These are phyloP conservation scores for Penicillium canescens DNA, from an alignment of 495 filamentous ascomycete genomes.

Conservation along the genomic window DNA sequence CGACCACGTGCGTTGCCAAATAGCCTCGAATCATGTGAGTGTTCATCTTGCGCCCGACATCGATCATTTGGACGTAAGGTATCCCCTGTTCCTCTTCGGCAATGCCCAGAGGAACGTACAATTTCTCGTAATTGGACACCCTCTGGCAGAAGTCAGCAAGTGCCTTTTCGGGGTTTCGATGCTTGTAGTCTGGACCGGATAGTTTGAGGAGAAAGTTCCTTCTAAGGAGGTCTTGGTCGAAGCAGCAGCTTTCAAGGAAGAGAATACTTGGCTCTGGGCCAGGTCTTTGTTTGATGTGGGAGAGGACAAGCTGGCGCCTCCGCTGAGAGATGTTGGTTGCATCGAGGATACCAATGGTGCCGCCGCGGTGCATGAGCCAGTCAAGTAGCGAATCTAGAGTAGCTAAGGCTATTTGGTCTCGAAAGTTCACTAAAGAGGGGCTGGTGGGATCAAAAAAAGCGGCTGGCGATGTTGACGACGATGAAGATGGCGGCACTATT, in stretches of 20 bases:
- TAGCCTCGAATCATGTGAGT: conserved; percentile 89
- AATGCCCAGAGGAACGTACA: conserved; percentile 86
- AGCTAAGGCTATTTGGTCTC: conserved; percentile 88
- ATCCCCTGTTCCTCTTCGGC: conserved; percentile 89
- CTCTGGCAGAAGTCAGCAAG: conserved; percentile 90
- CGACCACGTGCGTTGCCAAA: conserved; percentile 83
- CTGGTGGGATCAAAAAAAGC: too few species aligned
- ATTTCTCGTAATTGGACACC: conserved; percentile 86
- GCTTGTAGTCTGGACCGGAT: conserved; percentile 91
- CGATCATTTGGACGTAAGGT: conserved; percentile 95
- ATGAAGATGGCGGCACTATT: too few species aligned
- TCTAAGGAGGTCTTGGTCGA: conserved; percentile 77
- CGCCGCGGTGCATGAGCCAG: conserved; percentile 77
- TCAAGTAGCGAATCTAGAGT: conserved; percentile 90
- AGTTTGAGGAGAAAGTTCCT: conserved; percentile 97
- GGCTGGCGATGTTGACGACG: conserved; percentile 33
- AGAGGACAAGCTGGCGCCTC: conserved; percentile 78
- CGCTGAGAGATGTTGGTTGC: conserved; percentile 93
- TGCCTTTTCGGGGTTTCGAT: conserved; percentile 80
- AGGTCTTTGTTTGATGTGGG: conserved; percentile 77
- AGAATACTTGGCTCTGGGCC: conserved; percentile 85
- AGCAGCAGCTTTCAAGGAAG: conserved; percentile 91
- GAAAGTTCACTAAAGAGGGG: conserved; percentile 74
- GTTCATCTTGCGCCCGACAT: conserved; percentile 92
- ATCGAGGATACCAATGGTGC: conserved; percentile 94